A percentile compares a stretch with the other conserved stretches of the same genome.
Conservation (phyloP, 2,329 filamentous ascomycete species). For the Penicillium sp. region DNA sequence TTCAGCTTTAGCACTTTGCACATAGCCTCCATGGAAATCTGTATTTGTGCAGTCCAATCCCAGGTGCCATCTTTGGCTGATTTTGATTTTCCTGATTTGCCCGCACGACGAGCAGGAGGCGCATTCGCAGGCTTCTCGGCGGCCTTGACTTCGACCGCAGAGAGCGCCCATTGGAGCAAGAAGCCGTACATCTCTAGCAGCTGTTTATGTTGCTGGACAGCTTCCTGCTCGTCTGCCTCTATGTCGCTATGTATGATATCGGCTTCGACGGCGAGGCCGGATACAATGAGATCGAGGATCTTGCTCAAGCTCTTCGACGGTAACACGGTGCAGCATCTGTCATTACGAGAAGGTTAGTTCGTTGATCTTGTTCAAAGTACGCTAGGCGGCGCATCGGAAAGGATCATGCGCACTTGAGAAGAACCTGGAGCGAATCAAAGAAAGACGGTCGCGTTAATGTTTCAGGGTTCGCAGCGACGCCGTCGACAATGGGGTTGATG, state of each 20-base stretch:
- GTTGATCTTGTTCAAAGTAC: slow-evolving; percentile 50
- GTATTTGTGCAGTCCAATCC: slow-evolving; percentile 86
- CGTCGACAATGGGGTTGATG: slow-evolving; percentile 87
- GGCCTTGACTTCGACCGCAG: slow-evolving; percentile 88
- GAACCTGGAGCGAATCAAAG: slow-evolving; percentile 91
- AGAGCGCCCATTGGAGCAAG: slow-evolving; percentile 89
- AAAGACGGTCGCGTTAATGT: slow-evolving; percentile 71
- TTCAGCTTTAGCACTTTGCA: slow-evolving; percentile 93
- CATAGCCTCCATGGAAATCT: slow-evolving; percentile 87
- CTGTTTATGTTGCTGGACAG: slow-evolving; percentile 80
- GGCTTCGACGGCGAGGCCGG: slow-evolving; percentile 77
- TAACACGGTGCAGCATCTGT: slow-evolving; percentile 75
- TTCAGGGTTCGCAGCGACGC: slow-evolving; percentile 86
- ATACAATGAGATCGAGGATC: slow-evolving; percentile 85
- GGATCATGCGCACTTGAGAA: slow-evolving; percentile 83
- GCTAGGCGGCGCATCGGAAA: slow-evolving; percentile 26
- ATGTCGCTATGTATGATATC: slow-evolving; percentile 81
- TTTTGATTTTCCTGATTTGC: slow-evolving; percentile 70
- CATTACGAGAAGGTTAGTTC: slow-evolving; percentile 57
- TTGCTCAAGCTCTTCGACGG: slow-evolving; percentile 83
- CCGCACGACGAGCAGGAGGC: slow-evolving; percentile 66
- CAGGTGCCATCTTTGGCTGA: slow-evolving; percentile 70
- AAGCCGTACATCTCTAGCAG: slow-evolving; percentile 93
- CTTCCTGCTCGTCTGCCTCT: slow-evolving; percentile 87
- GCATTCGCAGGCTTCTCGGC: slow-evolving; percentile 79